phyloP scores from a whole-genome alignment of 1,284 basidiomycete species.

The Malassezia nana region DNA sequence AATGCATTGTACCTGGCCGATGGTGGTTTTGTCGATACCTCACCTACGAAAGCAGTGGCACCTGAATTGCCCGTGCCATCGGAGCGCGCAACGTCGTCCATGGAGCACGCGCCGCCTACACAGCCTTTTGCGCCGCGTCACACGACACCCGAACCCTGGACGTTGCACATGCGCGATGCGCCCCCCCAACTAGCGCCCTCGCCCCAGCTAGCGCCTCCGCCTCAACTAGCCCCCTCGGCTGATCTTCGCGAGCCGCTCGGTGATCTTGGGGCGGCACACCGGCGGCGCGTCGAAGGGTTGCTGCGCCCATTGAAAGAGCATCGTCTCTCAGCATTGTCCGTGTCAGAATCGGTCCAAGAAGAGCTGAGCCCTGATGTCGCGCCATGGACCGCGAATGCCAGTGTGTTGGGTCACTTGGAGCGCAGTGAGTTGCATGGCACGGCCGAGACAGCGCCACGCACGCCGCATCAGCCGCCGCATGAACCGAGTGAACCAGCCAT shows the following conservation, averaged over 20 bases:
- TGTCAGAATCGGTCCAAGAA: constrained; percentile 1
- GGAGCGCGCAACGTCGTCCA: neutral
- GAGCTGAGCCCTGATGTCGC: constrained; percentile 5
- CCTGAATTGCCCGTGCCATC: neutral
- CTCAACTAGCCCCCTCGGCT: no score
- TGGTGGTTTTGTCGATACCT: neutral
- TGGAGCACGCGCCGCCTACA: neutral
- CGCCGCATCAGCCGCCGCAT: neutral
- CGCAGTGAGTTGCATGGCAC: constrained; percentile 16
- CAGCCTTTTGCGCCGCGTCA: no score
- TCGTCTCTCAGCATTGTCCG: constrained; percentile 7
- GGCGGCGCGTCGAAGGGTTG: neutral
- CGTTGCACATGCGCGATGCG: no score
- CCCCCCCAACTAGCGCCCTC: no score
- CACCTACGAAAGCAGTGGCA: neutral
- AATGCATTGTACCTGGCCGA: neutral
- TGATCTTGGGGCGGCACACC: neutral
- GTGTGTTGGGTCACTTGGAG: constrained; percentile 14
- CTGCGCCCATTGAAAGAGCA: constrained; percentile 3
- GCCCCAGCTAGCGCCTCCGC: no score
- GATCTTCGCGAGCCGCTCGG: neutral
- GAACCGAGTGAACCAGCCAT: neutral
- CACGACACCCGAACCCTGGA: no score
- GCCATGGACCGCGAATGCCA: constrained; percentile 10
- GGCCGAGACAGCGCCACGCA: neutral